Base-by-base conservation (phyloP, 768 basidiomycete species). In the Hemileccinum rubropunctum region DNA sequence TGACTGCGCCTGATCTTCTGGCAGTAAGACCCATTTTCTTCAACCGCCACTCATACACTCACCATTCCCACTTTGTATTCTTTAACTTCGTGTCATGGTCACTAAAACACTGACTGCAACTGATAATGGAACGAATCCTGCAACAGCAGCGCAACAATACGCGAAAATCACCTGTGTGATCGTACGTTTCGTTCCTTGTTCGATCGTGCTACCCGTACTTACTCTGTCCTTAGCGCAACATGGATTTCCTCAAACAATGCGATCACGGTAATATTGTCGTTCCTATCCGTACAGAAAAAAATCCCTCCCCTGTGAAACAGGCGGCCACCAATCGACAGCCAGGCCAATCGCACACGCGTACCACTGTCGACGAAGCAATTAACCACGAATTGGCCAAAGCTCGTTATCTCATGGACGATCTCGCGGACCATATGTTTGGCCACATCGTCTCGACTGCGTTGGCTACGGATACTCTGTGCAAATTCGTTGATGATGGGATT, bases 361-460 rank as follows among this genome's bases (percentile, higher is more conserved):
- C 34, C 4, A 6, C 6, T 4, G 13, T 60, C 2, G 45, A 49
- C 28, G 17, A 13, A 1, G 50, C 45, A 8, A 32, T 61, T 7
- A 20, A 37, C 4, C 23, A 40, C 27, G 55, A 57, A 37, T 46
- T 57, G 21, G 51, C 30, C 2, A 38, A 35, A 6, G 58, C 44
- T 20, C 55, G 45, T 2, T 49, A 41, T 17, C n/a, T 54, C 6
- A 33, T 44, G 13, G 12, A 54, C 2, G 58, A 61, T 37, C 55
- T 59, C 5, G 57, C 58, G 1, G 53, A 57, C 23, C 58, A 54
- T 15, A 43, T 56, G 26, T 56, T 51, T 23, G 50, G 50, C 6
- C 46, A 52, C 13, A 34, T 45, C 23, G 46, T 52, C 7, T 40
- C 50, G 6, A 46, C 50, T 1, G 41, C 26, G 6, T 9, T 56